A percentile compares a stretch with the other conserved stretches of the same genome.
Evolutionary conservation across 1,284 basidiomycete species (phyloP).

Genomic region (Ustilago loliicola): DNA sequence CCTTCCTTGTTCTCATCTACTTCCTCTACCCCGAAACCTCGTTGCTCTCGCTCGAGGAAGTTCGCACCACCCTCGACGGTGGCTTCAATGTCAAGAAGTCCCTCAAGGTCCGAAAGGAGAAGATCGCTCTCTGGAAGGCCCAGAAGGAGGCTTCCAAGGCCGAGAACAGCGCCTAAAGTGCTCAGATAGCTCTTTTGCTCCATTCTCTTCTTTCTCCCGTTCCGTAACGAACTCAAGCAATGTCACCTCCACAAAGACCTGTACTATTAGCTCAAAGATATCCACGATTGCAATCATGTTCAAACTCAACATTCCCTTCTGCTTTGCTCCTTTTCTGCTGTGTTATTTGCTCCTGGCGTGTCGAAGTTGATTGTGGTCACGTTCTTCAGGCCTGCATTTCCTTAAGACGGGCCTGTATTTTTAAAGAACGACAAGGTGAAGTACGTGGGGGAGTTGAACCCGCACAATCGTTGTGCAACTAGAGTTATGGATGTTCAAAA

Average conservation of each 20-base stretch:
- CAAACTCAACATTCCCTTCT: background rate
- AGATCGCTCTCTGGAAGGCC: constrained; percentile 57
- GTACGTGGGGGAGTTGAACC: no score
- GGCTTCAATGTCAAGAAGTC: constrained; percentile 73
- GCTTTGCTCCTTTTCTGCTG: background rate
- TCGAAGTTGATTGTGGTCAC: no score
- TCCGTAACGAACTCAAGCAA: background rate
- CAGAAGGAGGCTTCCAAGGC: constrained; percentile 32
- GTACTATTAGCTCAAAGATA: constrained; percentile 34
- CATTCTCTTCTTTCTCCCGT: background rate
- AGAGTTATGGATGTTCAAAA: no score
- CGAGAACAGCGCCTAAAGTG: constrained; percentile 25
- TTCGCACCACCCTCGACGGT: constrained; percentile 73
- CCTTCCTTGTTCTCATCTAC: constrained; percentile 80
- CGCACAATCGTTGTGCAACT: no score
- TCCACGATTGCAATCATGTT: constrained; percentile 3
- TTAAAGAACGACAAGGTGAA: no score
- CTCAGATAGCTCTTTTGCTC: background rate
- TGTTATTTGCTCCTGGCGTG: background rate
- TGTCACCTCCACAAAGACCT: constrained; percentile 11
- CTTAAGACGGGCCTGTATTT: no score
- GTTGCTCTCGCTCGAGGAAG: constrained; percentile 82
- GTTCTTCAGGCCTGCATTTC: no score
- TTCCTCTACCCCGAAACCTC: constrained; percentile 72
- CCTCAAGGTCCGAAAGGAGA: constrained; percentile 65